Percentiles rank a stretch among this genome's conserved stretches.
These are phyloP conservation scores for Fraxinus platypoda DNA, from an alignment of 305 asterid genomes.

Conservation along the genomic window DNA sequence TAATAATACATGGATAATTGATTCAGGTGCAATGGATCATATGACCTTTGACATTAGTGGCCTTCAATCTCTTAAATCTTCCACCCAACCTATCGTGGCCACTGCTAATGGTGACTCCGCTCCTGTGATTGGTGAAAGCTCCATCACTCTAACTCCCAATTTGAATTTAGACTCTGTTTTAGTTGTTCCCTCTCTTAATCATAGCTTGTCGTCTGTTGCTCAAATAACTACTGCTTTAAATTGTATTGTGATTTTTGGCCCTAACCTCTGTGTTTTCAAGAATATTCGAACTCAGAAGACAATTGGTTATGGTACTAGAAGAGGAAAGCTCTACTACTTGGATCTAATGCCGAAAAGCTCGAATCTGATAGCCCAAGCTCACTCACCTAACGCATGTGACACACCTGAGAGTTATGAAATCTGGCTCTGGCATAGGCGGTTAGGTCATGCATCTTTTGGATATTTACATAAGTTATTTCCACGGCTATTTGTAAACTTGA, in stretches of 20 bases:
- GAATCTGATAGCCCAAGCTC: neutral
- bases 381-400: neutral
- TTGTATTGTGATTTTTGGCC: neutral
- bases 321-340: neutral
- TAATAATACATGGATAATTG: neutral
- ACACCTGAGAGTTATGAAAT: neutral
- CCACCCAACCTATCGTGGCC: neutral
- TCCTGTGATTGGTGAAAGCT: neutral
- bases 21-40: neutral
- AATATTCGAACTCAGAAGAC: neutral
- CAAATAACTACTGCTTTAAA: neutral
- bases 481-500: neutral
- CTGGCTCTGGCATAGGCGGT: neutral
- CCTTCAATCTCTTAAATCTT: neutral
- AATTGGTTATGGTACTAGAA: neutral
- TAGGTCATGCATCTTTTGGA: conserved; percentile 5
- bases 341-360: neutral
- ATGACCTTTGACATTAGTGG: neutral
- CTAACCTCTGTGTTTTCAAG: neutral
- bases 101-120: neutral
- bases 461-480: neutral
- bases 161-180: neutral
- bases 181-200: neutral
- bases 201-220: neutral
- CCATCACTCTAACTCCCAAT: neutral